Evolutionary conservation across 1,139 yeast genomes (phyloP), one percentile per base, ranked within the genome.

Genomic region (Yamadazyma siamensis): DNA sequence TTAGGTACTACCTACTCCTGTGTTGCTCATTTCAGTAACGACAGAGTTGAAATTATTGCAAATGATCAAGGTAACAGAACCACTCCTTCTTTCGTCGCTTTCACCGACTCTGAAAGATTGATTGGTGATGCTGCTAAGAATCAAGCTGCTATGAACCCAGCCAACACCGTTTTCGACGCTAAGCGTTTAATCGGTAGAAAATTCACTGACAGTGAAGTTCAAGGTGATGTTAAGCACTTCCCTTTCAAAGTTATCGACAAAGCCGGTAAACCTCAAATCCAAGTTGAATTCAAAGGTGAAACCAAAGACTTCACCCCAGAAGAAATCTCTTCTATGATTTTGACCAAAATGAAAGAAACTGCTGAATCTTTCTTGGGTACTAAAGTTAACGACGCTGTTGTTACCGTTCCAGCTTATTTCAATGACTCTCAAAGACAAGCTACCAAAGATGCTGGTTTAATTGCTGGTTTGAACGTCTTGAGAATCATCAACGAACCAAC

Each of bases 21-120:
- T 83, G 97, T 88, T 53, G 96, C 96, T 59, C 85, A 87, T 72
- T 86, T 76, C 75, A 94, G 76, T 74, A 84, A 79, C 75, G 88
- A 83, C 47, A 47, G 59, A 52, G 60, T 80, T 53, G 96, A 87
- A 71, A 88, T 88, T 67, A 87, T 88, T 71, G 95, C 96, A 70
- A 88, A 88, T 77, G 96, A 88, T 72, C 96, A 88, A 79, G 96
- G 96, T 82, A 87, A 87, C 89, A 86, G 96, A 77, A 94, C 86
- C 61, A 88, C 96, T 56, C 96, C 96, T 62, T 88, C 96, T 48
- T 88, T 86, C 77, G 96, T 88, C 64, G 96, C 96, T 53, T 88
- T 88, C 86, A 86, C 94, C 59, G 82, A 84, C 63, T 89, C 85
- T 74, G 96, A 88, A 78, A 85, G 97, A 80, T 80, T 89, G 63